These are phyloP conservation scores for Mycena citricolor DNA, from an alignment of 1,284 basidiomycete species.

Conservation along the genomic window DNA sequence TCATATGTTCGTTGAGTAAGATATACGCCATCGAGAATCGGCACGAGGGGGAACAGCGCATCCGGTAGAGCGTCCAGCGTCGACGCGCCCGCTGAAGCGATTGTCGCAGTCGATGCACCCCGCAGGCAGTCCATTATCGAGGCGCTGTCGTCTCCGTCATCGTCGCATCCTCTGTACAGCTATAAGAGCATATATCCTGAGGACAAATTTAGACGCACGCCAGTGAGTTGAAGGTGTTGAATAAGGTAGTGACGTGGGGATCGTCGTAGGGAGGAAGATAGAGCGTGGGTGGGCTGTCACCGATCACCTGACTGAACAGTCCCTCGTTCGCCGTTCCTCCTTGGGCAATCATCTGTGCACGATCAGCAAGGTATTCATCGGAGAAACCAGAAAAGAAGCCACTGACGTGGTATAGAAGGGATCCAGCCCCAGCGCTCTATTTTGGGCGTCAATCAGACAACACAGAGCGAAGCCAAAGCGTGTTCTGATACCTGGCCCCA, in stretches of 20 bases:
- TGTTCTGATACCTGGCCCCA: constrained; percentile 35
- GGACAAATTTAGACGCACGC: too few species aligned
- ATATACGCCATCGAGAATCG: constrained; percentile 31
- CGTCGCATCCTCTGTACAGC: background rate
- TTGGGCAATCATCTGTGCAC: constrained; percentile 33
- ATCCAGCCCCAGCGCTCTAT: constrained; percentile 29
- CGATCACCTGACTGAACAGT: constrained; percentile 35
- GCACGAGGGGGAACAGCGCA: constrained; percentile 34
- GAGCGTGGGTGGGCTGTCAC: constrained; percentile 36
- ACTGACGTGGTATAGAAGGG: constrained; percentile 33
- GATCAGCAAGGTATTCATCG: background rate
- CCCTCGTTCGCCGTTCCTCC: constrained; percentile 31
- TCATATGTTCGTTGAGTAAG: constrained; percentile 31
- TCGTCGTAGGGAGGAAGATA: constrained; percentile 29
- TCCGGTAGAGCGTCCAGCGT: constrained; percentile 27
- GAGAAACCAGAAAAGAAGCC: background rate
- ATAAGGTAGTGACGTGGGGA: constrained; percentile 30
- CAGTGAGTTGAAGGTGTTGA: too few species aligned
- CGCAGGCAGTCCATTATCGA: constrained; percentile 32
- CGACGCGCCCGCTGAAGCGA: constrained; percentile 30
- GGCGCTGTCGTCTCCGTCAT: constrained; percentile 22
- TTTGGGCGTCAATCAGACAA: background rate
- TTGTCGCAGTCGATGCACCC: constrained; percentile 21
- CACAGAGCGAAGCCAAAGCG: background rate
- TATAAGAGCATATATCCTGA: too few species aligned